Conservation (phyloP, 1,284 basidiomycete species). For the Trichosporon ovoides region DNA sequence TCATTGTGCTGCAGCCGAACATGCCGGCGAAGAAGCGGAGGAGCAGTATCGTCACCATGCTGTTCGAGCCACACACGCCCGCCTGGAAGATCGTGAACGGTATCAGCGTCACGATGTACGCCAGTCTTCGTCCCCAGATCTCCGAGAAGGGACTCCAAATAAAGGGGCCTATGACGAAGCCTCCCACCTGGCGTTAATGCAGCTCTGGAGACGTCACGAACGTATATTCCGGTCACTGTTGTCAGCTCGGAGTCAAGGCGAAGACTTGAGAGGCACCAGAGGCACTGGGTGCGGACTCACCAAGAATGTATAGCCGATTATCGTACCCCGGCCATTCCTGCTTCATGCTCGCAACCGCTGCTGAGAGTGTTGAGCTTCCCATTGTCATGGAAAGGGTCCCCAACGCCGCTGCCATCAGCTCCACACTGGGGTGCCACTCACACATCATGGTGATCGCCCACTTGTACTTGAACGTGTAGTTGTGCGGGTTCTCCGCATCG, state of each 20-base stretch:
- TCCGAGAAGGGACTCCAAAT: conserved; percentile 35
- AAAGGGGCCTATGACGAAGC: conserved; percentile 20
- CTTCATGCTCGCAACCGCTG: conserved; percentile 21
- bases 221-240: conserved; percentile 18
- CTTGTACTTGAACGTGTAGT: conserved; percentile 27
- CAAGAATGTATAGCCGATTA: conserved; percentile 20
- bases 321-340: conserved; percentile 20
- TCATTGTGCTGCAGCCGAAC: conserved; percentile 48
- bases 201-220: not conserved
- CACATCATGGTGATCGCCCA: conserved; percentile 25
- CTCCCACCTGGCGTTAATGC: conserved; percentile 7
- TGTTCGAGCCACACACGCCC: conserved; percentile 45
- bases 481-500: conserved; percentile 35
- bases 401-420: conserved; percentile 14
- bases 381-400: conserved; percentile 23
- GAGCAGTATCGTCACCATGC: conserved; percentile 47
- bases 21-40: conserved; percentile 50
- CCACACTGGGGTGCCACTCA: not conserved
- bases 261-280: too few species aligned
- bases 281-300: conserved; percentile 6
- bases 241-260: too few species aligned
- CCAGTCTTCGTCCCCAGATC: conserved; percentile 36
- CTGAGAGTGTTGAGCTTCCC: conserved; percentile 21
- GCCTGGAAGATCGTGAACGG: conserved; percentile 49
- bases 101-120: conserved; percentile 47